Evolutionary conservation across 768 basidiomycete species (phyloP).

Genomic region (Tulasnella sp.): DNA sequence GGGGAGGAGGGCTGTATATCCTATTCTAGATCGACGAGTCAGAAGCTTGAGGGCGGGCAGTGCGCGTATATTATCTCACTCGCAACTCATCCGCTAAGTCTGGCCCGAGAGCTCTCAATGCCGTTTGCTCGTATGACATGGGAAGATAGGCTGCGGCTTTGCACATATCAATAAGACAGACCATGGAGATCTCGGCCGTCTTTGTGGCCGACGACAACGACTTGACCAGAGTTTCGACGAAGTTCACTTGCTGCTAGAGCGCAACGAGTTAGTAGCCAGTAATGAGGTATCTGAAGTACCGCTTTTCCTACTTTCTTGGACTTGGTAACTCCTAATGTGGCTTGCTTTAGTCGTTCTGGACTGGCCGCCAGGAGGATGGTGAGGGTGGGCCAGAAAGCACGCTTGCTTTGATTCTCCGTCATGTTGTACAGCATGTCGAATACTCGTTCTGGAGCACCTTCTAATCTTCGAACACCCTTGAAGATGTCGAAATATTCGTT

Average conservation of each 20-base stretch:
- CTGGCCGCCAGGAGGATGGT: constrained; percentile 62
- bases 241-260: constrained; percentile 32
- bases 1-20: constrained; percentile 25
- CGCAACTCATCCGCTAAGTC: constrained; percentile 76
- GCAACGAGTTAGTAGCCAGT: neutral
- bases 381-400: constrained; percentile 70
- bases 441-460: constrained; percentile 75
- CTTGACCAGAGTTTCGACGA: constrained; percentile 29
- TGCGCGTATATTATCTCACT: constrained; percentile 29
- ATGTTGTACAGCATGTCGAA: constrained; percentile 62
- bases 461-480: constrained; percentile 46
- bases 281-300: neutral
- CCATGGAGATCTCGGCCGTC: constrained; percentile 51
- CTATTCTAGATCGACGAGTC: constrained; percentile 17
- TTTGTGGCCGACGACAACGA: constrained; percentile 45
- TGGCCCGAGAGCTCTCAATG: constrained; percentile 50
- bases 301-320: constrained; percentile 19
- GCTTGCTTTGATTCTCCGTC: constrained; percentile 27
- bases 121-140: constrained; percentile 41
- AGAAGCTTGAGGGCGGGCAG: constrained; percentile 19
- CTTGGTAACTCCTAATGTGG: constrained; percentile 19
- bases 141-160: constrained; percentile 49
- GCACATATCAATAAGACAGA: constrained; percentile 68
- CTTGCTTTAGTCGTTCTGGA: constrained; percentile 57
- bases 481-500: constrained; percentile 66